These are phyloP conservation scores for Diacronema lutheri DNA, from an alignment of 78 protist genomes.

Conservation along the genomic window DNA sequence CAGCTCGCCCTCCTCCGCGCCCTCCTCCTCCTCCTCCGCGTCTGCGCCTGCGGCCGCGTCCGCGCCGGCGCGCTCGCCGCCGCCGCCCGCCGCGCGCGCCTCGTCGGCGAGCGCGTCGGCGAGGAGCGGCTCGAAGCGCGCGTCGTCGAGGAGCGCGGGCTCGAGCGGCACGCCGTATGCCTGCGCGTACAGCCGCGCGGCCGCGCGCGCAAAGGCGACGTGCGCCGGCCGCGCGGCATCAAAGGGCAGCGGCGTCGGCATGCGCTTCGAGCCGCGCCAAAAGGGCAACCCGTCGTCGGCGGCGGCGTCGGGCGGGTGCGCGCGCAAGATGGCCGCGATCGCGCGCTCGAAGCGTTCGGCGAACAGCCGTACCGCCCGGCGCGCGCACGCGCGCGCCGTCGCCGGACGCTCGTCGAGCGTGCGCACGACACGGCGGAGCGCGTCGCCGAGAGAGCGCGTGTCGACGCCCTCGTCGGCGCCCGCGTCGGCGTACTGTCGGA, in stretches of 20 bases:
- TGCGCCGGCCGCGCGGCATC: constrained; percentile 41
- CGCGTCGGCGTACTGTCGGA: neutral
- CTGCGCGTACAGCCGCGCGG: too few relatives aligned
- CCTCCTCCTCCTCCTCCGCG: neutral
- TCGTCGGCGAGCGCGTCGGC: neutral
- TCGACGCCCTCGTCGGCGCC: neutral
- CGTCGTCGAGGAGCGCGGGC: neutral
- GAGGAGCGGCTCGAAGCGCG: neutral
- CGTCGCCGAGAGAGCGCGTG: neutral
- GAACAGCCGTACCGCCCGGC: constrained; percentile 44
- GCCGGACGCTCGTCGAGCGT: neutral
- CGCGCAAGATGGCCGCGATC: neutral
- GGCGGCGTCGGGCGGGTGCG: neutral
- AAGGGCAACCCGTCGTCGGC: constrained; percentile 52
- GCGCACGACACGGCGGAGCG: neutral
- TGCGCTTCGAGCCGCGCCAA: constrained; percentile 89
- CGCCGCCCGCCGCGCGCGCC: neutral
- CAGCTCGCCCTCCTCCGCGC: neutral
- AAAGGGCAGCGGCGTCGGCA: constrained; percentile 75
- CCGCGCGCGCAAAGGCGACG: constrained; percentile 5
- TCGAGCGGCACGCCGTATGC: too few relatives aligned
- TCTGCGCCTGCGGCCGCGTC: neutral
- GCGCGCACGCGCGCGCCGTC: neutral
- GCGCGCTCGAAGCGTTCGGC: neutral
- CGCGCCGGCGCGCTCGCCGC: neutral